These are phyloP conservation scores for Hypoxylon sp. DNA, from an alignment of 2,329 filamentous ascomycete species.

Conservation along the genomic window DNA sequence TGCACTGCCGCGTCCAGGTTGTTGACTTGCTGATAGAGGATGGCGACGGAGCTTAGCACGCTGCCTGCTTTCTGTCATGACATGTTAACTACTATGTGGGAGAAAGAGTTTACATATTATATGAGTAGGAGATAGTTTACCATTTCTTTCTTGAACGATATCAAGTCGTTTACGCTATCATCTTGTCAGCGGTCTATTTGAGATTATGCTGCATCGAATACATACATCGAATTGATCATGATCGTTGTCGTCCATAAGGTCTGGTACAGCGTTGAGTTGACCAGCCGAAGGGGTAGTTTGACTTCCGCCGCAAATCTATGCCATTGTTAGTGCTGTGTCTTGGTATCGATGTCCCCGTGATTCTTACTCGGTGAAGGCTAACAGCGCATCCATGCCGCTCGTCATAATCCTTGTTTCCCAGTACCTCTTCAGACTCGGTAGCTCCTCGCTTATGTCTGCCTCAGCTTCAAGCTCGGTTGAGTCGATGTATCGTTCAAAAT, in stretches of 20 bases:
- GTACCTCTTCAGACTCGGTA: conserved; percentile 39
- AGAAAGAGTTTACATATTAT: too few relatives aligned
- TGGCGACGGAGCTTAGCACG: conserved; percentile 42
- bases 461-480: conserved; percentile 40
- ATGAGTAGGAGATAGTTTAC: too few relatives aligned
- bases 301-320: conserved; percentile 36
- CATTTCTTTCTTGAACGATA: conserved; percentile 45
- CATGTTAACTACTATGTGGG: too few relatives aligned
- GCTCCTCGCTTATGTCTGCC: conserved; percentile 32
- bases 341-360: too few relatives aligned
- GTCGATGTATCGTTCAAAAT: conserved; percentile 42
- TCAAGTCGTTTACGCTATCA: conserved; percentile 40
- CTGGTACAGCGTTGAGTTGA: conserved; percentile 37
- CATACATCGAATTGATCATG: conserved; percentile 44
- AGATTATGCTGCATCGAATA: neutral
- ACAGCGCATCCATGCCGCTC: conserved; percentile 41
- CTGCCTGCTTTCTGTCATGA: conserved; percentile 37
- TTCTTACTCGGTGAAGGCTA: conserved; percentile 42
- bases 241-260: conserved; percentile 39
- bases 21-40: conserved; percentile 39
- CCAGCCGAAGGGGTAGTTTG: conserved; percentile 35
- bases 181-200: conserved; percentile 12
- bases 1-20: conserved; percentile 41
- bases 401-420: conserved; percentile 44
- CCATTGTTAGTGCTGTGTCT: conserved; percentile 2